phyloP scores from a whole-genome alignment of 2,329 filamentous ascomycete genomes.

The Zalaria sp. region DNA sequence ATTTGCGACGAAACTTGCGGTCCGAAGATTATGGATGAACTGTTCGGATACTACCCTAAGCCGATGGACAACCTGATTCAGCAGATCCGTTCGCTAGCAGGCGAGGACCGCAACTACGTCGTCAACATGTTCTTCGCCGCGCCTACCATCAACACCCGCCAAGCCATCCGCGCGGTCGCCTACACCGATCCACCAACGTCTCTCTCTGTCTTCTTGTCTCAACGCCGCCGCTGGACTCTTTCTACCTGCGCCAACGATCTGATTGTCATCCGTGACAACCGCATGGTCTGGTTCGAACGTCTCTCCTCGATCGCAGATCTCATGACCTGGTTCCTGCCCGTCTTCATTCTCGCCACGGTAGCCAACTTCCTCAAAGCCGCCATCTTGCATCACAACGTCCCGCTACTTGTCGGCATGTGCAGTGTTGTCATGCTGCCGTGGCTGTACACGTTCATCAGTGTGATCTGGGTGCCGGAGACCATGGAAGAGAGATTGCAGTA shows the following conservation, averaged over 20 bases:
- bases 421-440: conserved; percentile 17
- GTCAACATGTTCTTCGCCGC: conserved; percentile 28
- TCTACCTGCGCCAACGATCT: conserved; percentile 36
- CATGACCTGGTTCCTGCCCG: conserved; percentile 22
- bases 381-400: not conserved
- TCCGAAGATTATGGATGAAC: conserved; percentile 22
- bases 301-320: conserved; percentile 33
- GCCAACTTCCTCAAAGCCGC: conserved; percentile 13
- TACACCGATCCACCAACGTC: conserved; percentile 18
- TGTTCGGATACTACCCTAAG: conserved; percentile 35
- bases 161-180: conserved; percentile 33
- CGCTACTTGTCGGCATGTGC: conserved; percentile 9
- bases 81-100: conserved; percentile 36
- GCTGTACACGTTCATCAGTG: conserved; percentile 14
- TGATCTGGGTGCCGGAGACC: conserved; percentile 14
- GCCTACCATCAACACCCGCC: conserved; percentile 29
- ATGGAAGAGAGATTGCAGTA: conserved; percentile 14
- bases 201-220: conserved; percentile 33
- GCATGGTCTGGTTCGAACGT: conserved; percentile 29
- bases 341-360: conserved; percentile 12
- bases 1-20: conserved; percentile 31
- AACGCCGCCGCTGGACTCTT: conserved; percentile 35
- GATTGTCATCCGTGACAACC: conserved; percentile 31
- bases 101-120: conserved; percentile 36
- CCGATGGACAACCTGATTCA: conserved; percentile 35